Base-by-base conservation (phyloP, 2,329 filamentous ascomycete species). In the Laburnicola sp. region DNA sequence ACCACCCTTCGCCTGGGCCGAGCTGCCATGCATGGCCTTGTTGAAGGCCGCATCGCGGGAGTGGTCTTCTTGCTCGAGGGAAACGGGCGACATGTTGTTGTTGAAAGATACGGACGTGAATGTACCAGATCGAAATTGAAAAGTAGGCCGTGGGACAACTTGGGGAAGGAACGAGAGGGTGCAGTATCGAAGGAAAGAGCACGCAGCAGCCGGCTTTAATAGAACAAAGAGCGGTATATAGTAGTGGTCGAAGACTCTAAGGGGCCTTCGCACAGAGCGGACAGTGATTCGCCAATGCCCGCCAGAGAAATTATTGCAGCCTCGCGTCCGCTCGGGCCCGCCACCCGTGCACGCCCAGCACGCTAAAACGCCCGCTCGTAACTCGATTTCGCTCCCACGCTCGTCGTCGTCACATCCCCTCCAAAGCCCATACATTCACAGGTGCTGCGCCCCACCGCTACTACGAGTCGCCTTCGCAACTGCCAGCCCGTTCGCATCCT, bases 31-130 rank as follows among this genome's bases (percentile, higher is more conserved):
- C 80, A 96, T 81, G 61, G 85, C 89, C 78, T 91, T 89, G 81
- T 90, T 92, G 82, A 96, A 96, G 62, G 84, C 87, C 58, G 90
- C 89, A 88, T 96, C 91, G 64, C 91, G 90, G 69, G 77, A 72
- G 74, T 92, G 87, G 73, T 96, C 85, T 78, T 96, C 90, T 68
- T 80, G 78, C 82, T 96, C 91, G 72, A 96, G 87, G 54, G 73
- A 71, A 58, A 72, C 63, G 44, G 80, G 78, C 62, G 80, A 75
- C 81, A 83, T 83, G 56, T 60, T 75, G 66, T 59, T 53, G 28
- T 39, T 3, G 28, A 23, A 27, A 8, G 2, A 30, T 28, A 44
- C 26, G 41, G 21, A 23, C 25, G 16, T n/a, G 6, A 23, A 41
- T 37, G 42, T 48, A 43, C 27, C 42, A 47, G 16, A 48, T 34